Conservation (phyloP, 306 rosid species). For the Quercus gilva region DNA sequence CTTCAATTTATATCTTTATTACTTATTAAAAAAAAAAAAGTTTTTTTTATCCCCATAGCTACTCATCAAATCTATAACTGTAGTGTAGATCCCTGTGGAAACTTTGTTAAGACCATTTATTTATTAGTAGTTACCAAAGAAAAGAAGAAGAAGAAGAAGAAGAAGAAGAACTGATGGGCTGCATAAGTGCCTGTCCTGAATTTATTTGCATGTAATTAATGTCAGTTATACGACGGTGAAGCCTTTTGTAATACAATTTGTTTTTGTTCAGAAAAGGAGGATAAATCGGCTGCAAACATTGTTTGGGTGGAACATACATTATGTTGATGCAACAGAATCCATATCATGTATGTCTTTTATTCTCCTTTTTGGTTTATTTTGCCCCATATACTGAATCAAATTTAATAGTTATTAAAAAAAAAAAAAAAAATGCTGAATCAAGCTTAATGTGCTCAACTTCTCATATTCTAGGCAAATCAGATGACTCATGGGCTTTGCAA, state of each 20-base stretch:
- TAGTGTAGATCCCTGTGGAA: neutral
- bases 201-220: neutral
- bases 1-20: too few species aligned
- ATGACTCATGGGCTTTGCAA: constrained; percentile 55
- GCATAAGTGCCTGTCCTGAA: constrained; percentile 6
- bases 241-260: constrained; percentile 3
- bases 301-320: constrained; percentile 77
- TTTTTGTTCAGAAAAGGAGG: constrained; percentile 65
- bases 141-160: neutral
- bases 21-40: too few species aligned
- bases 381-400: neutral
- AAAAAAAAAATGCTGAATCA: neutral
- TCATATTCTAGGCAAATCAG: constrained; percentile 53
- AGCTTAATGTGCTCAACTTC: neutral
- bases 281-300: constrained; percentile 60
- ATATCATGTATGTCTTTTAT: constrained; percentile 46
- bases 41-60: neutral
- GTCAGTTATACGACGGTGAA: constrained; percentile 1
- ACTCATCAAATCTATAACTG: neutral
- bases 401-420: neutral
- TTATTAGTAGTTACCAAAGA: neutral
- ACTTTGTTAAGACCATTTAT: neutral
- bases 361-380: neutral
- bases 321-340: constrained; percentile 69
- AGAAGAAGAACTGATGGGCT: neutral